These are phyloP conservation scores for Aspergillus sp. DNA, from an alignment of 2,329 filamentous ascomycete species.

Conservation along the genomic window DNA sequence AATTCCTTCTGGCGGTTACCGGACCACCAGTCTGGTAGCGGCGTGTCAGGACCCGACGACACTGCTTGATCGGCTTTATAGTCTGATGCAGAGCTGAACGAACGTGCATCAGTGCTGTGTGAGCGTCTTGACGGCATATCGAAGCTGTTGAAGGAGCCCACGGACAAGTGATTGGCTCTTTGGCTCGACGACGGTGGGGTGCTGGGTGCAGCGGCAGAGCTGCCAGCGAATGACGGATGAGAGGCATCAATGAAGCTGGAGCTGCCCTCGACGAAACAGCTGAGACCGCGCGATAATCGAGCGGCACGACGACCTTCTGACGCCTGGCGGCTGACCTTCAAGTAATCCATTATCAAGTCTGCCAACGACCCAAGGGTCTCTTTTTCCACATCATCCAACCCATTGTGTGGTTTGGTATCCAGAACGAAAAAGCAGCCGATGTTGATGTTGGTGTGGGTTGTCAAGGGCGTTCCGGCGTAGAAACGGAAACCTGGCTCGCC, in stretches of 20 bases:
- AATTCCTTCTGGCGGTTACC: slow-evolving; percentile 29
- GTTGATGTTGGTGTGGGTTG: slow-evolving; percentile 57
- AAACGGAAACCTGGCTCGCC: slow-evolving; percentile 46
- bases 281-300: slow-evolving; percentile 57
- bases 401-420: slow-evolving; percentile 57
- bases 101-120: slow-evolving; percentile 30
- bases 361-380: slow-evolving; percentile 60
- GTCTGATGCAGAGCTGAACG: slow-evolving; percentile 30
- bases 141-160: slow-evolving; percentile 25
- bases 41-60: slow-evolving; percentile 30
- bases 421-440: slow-evolving; percentile 64
- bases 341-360: slow-evolving; percentile 60
- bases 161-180: slow-evolving; percentile 26
- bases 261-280: slow-evolving; percentile 56
- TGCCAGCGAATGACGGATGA: slow-evolving; percentile 27
- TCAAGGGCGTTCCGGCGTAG: slow-evolving; percentile 63
- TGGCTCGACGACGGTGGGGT: slow-evolving; percentile 26
- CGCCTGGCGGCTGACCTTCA: slow-evolving; percentile 58
- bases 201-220: slow-evolving; percentile 18
- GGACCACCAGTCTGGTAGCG: slow-evolving; percentile 37
- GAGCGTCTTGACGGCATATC: slow-evolving; percentile 29
- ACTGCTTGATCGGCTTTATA: slow-evolving; percentile 29
- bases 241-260: slow-evolving; percentile 41
- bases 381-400: slow-evolving; percentile 42
- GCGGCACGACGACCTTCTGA: slow-evolving; percentile 55